These are phyloP conservation scores for Borovskyia barvae DNA, from an alignment of 208 protist genomes.

Conservation along the genomic window DNA sequence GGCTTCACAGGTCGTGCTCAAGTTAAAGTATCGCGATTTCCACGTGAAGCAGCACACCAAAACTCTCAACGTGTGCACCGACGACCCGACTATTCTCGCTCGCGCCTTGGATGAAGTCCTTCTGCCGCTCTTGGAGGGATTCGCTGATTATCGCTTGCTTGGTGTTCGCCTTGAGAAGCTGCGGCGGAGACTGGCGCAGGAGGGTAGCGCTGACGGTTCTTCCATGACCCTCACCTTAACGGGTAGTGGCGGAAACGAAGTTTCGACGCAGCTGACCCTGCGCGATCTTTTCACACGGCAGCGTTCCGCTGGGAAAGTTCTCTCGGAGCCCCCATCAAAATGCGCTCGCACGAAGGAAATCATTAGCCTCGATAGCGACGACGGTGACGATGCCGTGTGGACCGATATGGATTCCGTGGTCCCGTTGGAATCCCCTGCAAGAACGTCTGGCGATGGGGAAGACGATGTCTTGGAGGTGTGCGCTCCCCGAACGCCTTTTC, in stretches of 20 bases:
- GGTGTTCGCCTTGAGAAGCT: slow-evolving; percentile 69
- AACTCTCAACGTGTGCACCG: slow-evolving; percentile 35
- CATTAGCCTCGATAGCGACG: too few relatives aligned
- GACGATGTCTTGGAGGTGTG: too few relatives aligned
- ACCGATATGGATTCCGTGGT: slow-evolving; percentile 4
- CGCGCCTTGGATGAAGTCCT: slow-evolving; percentile 61
- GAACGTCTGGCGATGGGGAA: too few relatives aligned
- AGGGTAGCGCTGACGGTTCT: background rate
- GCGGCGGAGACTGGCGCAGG: slow-evolving; percentile 22
- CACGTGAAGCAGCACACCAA: slow-evolving; percentile 70
- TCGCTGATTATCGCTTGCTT: slow-evolving; percentile 61
- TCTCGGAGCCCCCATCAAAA: too few relatives aligned
- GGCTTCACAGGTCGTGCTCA: slow-evolving; percentile 66
- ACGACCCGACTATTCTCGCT: slow-evolving; percentile 44
- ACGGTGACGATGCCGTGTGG: background rate
- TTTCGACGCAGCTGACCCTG: slow-evolving; percentile 20
- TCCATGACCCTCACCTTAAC: slow-evolving; percentile 1
- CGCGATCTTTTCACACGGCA: slow-evolving; percentile 17
- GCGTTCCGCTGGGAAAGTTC: background rate
- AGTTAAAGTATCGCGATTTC: slow-evolving; percentile 70
- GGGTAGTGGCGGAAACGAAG: too few relatives aligned
- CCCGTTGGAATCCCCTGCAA: too few relatives aligned
- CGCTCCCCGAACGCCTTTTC: too few relatives aligned
- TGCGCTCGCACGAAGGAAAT: too few relatives aligned
- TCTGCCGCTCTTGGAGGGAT: slow-evolving; percentile 44